Base-by-base conservation (phyloP, 192 early-diverging fungal genomes). In the Thoreauomyces humboldtii region DNA sequence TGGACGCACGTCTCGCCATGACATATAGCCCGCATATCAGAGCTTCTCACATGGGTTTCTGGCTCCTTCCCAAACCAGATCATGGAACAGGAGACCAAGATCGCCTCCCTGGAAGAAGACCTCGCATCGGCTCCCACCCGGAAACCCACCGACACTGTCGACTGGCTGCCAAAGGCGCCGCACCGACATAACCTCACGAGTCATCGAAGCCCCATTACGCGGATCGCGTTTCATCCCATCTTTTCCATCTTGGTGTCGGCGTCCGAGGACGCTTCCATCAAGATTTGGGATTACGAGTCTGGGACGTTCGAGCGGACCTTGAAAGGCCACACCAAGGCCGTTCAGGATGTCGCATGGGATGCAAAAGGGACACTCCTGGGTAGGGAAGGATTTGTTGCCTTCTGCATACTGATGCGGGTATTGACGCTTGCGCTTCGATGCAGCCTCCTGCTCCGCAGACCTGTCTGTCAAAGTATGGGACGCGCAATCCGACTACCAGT, bases 241-340 rank as follows among this genome's bases (percentile, higher is more conserved):
- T 93, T 87, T 67, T 77, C 86, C 17, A 61, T 90, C 5, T 51
- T 96, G n/a, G 92, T 90, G 0, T 86, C 95, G 2, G 90, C 91
- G 15, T 88, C 88, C 14, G 95, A 98, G 67, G 95, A 98, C 61
- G 87, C 91, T 44, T 88, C 93, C 0, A 88, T 97, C 53, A 91
- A 92, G 63, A 86, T 97, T 33, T 98, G 89, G 89, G 95, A 98
- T 78, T 87, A 88, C 47, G 95, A 98, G 69, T 85, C 92, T 12
- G 94, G 91, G 38, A 89, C 90, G 41, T 95, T 90, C 75, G 95
- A 97, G 72, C 74, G 89, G 33, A 93, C 95, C 0, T 75, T 98
- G 5, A 95, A 95, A 67, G 94, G 95, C 37, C 95, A 98, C 69
- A 98, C 95, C 1, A 94, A 96, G 63, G 80, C 93, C 12, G 92